Percentiles rank a stretch among this genome's conserved stretches.
phyloP scores from a whole-genome alignment of 495 filamentous ascomycete species.

The Penicillium tannophilum region DNA sequence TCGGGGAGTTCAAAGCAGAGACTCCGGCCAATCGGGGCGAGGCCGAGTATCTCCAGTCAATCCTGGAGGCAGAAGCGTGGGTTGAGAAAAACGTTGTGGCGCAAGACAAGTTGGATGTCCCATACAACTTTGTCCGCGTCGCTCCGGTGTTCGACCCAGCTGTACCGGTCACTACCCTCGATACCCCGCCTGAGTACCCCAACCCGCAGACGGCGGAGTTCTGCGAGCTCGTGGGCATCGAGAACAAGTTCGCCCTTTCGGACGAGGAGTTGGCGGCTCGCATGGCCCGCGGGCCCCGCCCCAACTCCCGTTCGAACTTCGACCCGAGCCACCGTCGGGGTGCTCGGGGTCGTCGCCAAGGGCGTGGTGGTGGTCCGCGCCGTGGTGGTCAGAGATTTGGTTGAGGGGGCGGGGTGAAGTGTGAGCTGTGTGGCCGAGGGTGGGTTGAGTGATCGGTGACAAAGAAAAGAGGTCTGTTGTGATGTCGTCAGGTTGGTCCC shows the following conservation, averaged over 20 bases:
- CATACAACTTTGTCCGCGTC: constrained; percentile 73
- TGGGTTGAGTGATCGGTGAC: too few species aligned
- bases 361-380: constrained; percentile 25
- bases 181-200: constrained; percentile 71
- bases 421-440: too few species aligned
- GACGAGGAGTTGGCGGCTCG: constrained; percentile 67
- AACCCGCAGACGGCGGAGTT: constrained; percentile 81
- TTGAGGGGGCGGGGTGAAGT: neutral
- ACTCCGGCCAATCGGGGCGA: constrained; percentile 62
- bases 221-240: constrained; percentile 74
- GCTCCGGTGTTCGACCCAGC: constrained; percentile 67
- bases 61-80: constrained; percentile 70
- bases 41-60: constrained; percentile 59
- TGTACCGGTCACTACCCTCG: constrained; percentile 34
- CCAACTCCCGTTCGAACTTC: constrained; percentile 20
- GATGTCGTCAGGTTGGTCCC: neutral
- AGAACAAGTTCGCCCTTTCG: constrained; percentile 71
- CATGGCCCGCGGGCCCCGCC: constrained; percentile 35
- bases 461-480: neutral
- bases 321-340: constrained; percentile 11
- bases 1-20: constrained; percentile 56
- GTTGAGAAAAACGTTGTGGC: constrained; percentile 71
- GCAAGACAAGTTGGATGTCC: constrained; percentile 61
- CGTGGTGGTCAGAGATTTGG: constrained; percentile 13
- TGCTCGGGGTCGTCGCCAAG: constrained; percentile 22